These are phyloP conservation scores for Lojkania enalia DNA, from an alignment of 2,329 filamentous ascomycete species.

Conservation along the genomic window DNA sequence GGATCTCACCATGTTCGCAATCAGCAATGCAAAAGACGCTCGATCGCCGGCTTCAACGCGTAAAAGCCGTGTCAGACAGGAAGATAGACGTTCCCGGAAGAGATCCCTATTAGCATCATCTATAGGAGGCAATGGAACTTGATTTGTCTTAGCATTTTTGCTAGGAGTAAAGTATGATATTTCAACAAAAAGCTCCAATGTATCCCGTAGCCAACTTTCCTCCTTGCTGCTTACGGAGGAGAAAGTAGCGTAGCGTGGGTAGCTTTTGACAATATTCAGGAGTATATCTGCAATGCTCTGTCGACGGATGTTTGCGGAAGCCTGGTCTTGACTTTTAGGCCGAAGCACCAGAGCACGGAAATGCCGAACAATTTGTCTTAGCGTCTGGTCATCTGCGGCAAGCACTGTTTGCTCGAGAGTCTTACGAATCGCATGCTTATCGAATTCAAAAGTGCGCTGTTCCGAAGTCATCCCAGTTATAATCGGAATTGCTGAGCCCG, in stretches of 20 bases:
- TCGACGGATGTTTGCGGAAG: conserved; percentile 51
- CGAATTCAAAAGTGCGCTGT: conserved; percentile 76
- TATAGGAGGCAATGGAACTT: conserved; percentile 49
- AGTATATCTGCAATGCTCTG: conserved; percentile 58
- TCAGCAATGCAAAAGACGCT: conserved; percentile 32
- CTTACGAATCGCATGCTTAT: conserved; percentile 82
- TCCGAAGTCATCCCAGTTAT: conserved; percentile 70
- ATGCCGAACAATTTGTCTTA: conserved; percentile 58
- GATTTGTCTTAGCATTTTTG: conserved; percentile 32
- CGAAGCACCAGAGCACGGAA: conserved; percentile 52
- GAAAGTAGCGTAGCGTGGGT: conserved; percentile 34
- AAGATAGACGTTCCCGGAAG: conserved; percentile 59
- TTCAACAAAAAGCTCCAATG: conserved; percentile 52
- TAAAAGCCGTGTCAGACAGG: conserved; percentile 57
- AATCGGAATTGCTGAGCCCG: conserved; percentile 62
- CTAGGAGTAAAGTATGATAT: conserved; percentile 55
- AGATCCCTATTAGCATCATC: conserved; percentile 53
- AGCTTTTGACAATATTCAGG: conserved; percentile 53
- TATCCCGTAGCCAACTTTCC: conserved; percentile 49
- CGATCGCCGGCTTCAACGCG: conserved; percentile 23
- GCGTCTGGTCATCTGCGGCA: conserved; percentile 55
- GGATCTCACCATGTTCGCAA: conserved; percentile 32
- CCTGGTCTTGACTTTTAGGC: conserved; percentile 51
- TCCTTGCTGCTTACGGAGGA: conserved; percentile 33
- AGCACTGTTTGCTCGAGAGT: conserved; percentile 76